Evolutionary conservation across 2,329 filamentous ascomycete species (phyloP).

Genomic region (Botrytis porri): DNA sequence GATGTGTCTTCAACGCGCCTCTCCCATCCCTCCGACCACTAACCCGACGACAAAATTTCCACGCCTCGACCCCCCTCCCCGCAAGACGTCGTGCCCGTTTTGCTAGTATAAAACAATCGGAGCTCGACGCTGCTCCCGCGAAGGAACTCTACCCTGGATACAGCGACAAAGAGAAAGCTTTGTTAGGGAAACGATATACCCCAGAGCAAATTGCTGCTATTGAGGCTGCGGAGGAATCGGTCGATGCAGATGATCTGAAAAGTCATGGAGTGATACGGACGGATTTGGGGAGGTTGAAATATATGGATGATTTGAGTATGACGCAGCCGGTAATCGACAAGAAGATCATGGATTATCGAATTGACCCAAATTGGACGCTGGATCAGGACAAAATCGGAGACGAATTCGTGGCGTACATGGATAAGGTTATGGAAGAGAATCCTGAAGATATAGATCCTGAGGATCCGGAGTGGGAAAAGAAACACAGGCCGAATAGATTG

Average conservation of each 20-base stretch:
- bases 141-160: constrained; percentile 59
- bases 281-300: constrained; percentile 70
- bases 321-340: constrained; percentile 78
- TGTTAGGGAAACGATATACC: constrained; percentile 68
- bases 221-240: constrained; percentile 72
- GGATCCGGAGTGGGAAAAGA: constrained; percentile 19
- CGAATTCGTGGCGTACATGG: constrained; percentile 51
- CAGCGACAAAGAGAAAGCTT: constrained; percentile 60
- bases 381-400: constrained; percentile 59
- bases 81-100: constrained; percentile 42
- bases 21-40: constrained; percentile 40
- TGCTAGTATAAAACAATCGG: constrained; percentile 40
- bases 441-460: constrained; percentile 22
- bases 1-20: constrained; percentile 50
- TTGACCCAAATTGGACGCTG: constrained; percentile 44
- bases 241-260: constrained; percentile 71
- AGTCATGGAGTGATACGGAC: constrained; percentile 68
- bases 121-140: constrained; percentile 35
- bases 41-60: constrained; percentile 48
- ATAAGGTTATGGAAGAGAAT: constrained; percentile 27
- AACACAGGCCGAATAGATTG: constrained; percentile 24
- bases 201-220: constrained; percentile 78
- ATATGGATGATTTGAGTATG: constrained; percentile 78
- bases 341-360: constrained; percentile 46
- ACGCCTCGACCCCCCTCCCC: constrained; percentile 42